Evolutionary conservation across 345 rosid species (phyloP).

Genomic region (Hirschfeldia incana): DNA sequence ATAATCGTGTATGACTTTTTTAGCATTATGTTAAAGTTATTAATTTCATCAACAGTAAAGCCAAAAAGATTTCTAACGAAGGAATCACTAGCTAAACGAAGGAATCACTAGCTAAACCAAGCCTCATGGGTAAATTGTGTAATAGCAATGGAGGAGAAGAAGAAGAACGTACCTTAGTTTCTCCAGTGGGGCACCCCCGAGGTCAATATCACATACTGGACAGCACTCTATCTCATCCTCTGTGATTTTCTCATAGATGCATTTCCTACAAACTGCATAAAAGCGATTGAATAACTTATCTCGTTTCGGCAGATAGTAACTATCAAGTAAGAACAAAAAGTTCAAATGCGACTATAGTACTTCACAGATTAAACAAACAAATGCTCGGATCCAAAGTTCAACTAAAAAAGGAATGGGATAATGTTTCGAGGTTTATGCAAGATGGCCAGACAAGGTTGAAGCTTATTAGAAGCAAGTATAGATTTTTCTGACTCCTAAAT

Average conservation of each 20-base stretch:
- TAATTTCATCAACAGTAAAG: not conserved
- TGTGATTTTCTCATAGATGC: conserved; percentile 71
- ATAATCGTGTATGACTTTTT: not conserved
- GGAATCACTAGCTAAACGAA: conserved; percentile 4
- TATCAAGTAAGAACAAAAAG: conserved; percentile 5
- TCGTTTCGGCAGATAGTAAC: not conserved
- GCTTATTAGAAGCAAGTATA: not conserved
- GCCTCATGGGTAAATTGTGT: conserved; percentile 4
- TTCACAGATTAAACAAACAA: not conserved
- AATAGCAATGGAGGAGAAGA: conserved; percentile 12
- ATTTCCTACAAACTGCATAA: conserved; percentile 82
- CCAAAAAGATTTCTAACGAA: not conserved
- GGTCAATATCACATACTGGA: conserved; percentile 76
- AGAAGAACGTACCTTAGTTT: conserved; percentile 66
- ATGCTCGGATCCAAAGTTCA: not conserved
- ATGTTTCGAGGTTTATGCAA: not conserved
- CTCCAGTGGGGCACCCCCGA: conserved; percentile 83
- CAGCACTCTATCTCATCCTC: conserved; percentile 79
- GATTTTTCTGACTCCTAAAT: not conserved
- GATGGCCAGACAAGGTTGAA: conserved; percentile 19
- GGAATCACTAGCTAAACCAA: conserved; percentile 12
- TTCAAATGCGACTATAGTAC: not conserved
- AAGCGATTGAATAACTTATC: conserved; percentile 10
- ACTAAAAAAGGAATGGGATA: not conserved
- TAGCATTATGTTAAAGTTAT: not conserved